These are phyloP conservation scores for Daedalea quercina DNA, from an alignment of 768 basidiomycete genomes.

Conservation along the genomic window DNA sequence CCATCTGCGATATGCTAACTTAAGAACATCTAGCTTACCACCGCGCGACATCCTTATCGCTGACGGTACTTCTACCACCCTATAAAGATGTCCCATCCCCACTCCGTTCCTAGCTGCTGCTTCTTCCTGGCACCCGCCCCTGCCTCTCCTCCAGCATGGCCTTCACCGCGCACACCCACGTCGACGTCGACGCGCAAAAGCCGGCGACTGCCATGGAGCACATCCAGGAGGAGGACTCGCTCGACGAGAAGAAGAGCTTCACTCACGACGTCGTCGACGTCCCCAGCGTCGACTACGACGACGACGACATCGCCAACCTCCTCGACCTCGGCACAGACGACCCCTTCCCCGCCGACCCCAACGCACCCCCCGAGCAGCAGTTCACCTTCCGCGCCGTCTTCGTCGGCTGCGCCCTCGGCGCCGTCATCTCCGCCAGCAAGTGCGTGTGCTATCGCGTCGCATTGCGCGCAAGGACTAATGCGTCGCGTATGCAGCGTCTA, in stretches of 20 bases:
- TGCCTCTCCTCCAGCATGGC: too few species aligned
- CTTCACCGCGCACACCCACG: too few species aligned
- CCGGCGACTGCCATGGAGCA: not conserved
- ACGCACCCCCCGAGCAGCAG: constrained; percentile 12
- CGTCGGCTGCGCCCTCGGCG: constrained; percentile 14
- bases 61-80: too few species aligned
- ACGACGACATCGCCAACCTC: constrained; percentile 1
- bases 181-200: not conserved
- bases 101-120: too few species aligned
- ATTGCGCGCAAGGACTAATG: not conserved
- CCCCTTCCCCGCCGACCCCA: constrained; percentile 15
- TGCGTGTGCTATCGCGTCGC: not conserved
- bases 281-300: constrained; percentile 6
- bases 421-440: constrained; percentile 18
- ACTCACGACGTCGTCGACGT: not conserved
- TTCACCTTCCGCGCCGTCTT: constrained; percentile 16
- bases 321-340: constrained; percentile 11
- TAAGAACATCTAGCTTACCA: too few species aligned
- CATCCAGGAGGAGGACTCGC: not conserved
- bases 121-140: too few species aligned
- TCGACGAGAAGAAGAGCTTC: constrained; percentile 7
- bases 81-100: too few species aligned
- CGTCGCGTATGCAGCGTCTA: constrained; percentile 7
- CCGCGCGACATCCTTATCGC: too few species aligned
- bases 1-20: too few species aligned